These are phyloP conservation scores for Litchi chinensis DNA, from an alignment of 345 rosid genomes.

Conservation along the genomic window DNA sequence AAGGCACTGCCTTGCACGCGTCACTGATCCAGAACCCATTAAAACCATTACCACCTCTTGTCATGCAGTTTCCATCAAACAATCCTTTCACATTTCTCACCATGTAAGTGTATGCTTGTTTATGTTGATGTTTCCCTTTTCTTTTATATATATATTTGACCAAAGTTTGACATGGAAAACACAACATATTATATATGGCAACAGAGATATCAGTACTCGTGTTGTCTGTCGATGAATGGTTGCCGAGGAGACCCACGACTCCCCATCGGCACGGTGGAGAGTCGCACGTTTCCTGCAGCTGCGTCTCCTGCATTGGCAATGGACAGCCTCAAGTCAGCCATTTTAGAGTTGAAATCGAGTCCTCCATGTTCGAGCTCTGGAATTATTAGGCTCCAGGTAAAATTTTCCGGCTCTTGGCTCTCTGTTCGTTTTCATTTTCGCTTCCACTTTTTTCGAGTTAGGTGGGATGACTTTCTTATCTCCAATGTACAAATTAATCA, in stretches of 20 bases:
- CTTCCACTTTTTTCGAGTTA: not conserved
- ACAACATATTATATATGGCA: not conserved
- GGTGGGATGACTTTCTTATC: conserved; percentile 19
- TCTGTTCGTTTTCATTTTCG: not conserved
- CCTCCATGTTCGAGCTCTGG: conserved; percentile 68
- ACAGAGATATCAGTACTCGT: conserved; percentile 37
- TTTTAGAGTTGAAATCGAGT: conserved; percentile 42
- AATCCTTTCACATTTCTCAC: conserved; percentile 25
- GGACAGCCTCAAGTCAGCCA: conserved; percentile 54
- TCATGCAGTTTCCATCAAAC: conserved; percentile 20
- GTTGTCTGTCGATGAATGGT: conserved; percentile 77
- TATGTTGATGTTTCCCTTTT: not conserved
- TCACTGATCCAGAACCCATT: conserved; percentile 27
- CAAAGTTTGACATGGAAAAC: not conserved
- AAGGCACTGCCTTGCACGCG: conserved; percentile 31
- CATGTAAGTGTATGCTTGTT: conserved; percentile 22
- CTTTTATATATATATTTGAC: too few relatives aligned
- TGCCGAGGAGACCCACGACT: conserved; percentile 50
- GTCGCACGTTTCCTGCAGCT: conserved; percentile 52
- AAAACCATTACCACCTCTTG: conserved; percentile 20
- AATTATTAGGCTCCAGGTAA: conserved; percentile 77
- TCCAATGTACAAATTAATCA: not conserved
- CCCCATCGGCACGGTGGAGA: conserved; percentile 58
- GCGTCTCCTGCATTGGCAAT: conserved; percentile 52
- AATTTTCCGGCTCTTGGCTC: too few relatives aligned